Percentiles rank a stretch among this genome's conserved stretches.
These are phyloP conservation scores for Oleoguttula mirabilis DNA, from an alignment of 495 filamentous ascomycete species.

Conservation along the genomic window DNA sequence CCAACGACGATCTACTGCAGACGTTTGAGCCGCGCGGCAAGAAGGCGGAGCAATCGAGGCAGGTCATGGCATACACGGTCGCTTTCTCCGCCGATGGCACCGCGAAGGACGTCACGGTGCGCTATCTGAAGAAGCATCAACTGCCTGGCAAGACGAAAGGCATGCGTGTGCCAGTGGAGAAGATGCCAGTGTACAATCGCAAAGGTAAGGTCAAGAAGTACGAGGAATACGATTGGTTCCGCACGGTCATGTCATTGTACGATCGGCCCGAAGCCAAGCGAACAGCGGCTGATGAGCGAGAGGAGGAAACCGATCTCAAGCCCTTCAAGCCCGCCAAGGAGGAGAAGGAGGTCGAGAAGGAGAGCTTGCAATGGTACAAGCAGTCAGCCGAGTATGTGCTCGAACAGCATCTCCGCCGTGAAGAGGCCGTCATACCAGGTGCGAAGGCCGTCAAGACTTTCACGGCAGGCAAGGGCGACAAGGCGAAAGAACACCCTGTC, in stretches of 20 bases:
- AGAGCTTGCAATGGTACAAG: slow-evolving; percentile 76
- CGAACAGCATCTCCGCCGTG: slow-evolving; percentile 76
- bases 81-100: slow-evolving; percentile 75
- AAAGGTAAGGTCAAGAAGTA: slow-evolving; percentile 58
- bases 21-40: slow-evolving; percentile 71
- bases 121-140: slow-evolving; percentile 73
- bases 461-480: slow-evolving; percentile 50
- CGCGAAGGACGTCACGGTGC: slow-evolving; percentile 87
- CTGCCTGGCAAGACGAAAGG: slow-evolving; percentile 91
- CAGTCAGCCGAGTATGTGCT: slow-evolving; percentile 75
- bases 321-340: slow-evolving; percentile 48
- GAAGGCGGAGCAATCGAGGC: slow-evolving; percentile 72
- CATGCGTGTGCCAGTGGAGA: slow-evolving; percentile 60
- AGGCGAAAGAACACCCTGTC: slow-evolving; percentile 62
- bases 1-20: slow-evolving; percentile 55
- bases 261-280: slow-evolving; percentile 41
- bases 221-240: slow-evolving; percentile 80
- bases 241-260: slow-evolving; percentile 62
- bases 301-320: slow-evolving; percentile 64
- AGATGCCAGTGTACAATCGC: slow-evolving; percentile 62
- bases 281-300: slow-evolving; percentile 61
- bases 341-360: slow-evolving; percentile 49
- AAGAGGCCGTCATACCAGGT: slow-evolving; percentile 70
- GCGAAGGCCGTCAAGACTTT: slow-evolving; percentile 65
- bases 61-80: slow-evolving; percentile 85